Evolutionary conservation across 108 stramenopile species (phyloP).

Genomic region (Cyclotella atomus): DNA sequence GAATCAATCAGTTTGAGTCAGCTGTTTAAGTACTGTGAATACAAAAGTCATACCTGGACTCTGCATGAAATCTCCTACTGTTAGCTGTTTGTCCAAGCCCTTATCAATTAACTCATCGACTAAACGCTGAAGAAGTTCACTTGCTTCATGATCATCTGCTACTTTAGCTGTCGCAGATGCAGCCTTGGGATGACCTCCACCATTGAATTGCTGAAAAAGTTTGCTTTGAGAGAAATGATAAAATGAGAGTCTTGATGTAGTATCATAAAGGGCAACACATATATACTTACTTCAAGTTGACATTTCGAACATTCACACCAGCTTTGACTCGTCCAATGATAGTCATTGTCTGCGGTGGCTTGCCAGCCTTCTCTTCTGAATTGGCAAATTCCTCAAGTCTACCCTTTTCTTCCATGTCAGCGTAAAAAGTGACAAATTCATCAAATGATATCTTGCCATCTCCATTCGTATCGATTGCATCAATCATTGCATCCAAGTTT

Average conservation of each 20-base stretch:
- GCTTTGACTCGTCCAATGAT: conserved; percentile 88
- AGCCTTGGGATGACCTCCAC: conserved; percentile 90
- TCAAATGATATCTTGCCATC: conserved; percentile 82
- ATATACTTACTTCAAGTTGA: conserved; percentile 74
- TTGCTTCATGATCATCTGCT: conserved; percentile 73
- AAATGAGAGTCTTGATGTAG: neutral
- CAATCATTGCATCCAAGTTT: conserved; percentile 47
- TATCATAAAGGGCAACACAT: neutral
- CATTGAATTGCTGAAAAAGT: conserved; percentile 77
- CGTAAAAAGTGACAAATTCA: conserved; percentile 77
- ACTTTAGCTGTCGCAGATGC: conserved; percentile 84
- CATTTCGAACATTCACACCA: conserved; percentile 76
- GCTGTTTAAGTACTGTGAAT: no score
- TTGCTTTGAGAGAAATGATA: no score
- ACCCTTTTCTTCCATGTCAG: conserved; percentile 51
- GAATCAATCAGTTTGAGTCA: no score
- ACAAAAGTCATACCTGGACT: conserved; percentile 39
- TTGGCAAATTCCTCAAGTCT: conserved; percentile 28
- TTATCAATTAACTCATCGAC: conserved; percentile 78
- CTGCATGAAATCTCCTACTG: conserved; percentile 88
- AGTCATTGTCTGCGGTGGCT: conserved; percentile 69
- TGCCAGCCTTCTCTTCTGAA: conserved; percentile 28
- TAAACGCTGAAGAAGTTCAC: conserved; percentile 61
- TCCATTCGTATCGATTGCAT: conserved; percentile 70
- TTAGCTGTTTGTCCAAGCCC: conserved; percentile 66